Conservation (phyloP, 768 basidiomycete genomes). For the Mrakia blollopis region DNA sequence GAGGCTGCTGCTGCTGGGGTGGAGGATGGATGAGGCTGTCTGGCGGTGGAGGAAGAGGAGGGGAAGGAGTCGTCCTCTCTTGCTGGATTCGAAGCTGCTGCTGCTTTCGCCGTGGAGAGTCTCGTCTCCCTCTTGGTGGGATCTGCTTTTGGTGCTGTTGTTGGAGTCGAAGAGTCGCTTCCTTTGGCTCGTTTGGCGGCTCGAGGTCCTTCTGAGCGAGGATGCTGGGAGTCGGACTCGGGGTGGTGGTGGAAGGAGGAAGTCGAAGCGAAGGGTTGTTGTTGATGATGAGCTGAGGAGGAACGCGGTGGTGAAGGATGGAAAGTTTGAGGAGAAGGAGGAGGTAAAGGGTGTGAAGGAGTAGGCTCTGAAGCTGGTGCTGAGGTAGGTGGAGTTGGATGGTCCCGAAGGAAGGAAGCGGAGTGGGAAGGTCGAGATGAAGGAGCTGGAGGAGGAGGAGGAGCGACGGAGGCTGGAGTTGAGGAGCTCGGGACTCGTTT, state of each 20-base stretch:
- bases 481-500: background rate
- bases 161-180: no score
- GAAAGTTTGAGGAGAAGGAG: background rate
- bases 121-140: background rate
- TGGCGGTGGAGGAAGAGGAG: background rate
- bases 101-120: background rate
- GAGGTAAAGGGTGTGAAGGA: background rate
- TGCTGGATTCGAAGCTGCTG: background rate
- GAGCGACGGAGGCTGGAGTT: background rate
- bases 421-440: background rate
- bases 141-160: background rate
- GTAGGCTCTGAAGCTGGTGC: background rate
- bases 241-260: background rate
- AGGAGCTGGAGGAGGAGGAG: no score
- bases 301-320: background rate
- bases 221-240: background rate
- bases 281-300: background rate
- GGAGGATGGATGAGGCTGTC: background rate
- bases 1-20: background rate
- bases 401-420: background rate
- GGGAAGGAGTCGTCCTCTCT: background rate
- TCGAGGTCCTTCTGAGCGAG: no score
- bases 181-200: background rate
- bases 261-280: background rate
- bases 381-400: slow-evolving; percentile 7